A percentile compares a stretch with the other conserved stretches of the same genome.
Conservation (phyloP, 176 grass and related monocot species). For the Avena insularis region DNA sequence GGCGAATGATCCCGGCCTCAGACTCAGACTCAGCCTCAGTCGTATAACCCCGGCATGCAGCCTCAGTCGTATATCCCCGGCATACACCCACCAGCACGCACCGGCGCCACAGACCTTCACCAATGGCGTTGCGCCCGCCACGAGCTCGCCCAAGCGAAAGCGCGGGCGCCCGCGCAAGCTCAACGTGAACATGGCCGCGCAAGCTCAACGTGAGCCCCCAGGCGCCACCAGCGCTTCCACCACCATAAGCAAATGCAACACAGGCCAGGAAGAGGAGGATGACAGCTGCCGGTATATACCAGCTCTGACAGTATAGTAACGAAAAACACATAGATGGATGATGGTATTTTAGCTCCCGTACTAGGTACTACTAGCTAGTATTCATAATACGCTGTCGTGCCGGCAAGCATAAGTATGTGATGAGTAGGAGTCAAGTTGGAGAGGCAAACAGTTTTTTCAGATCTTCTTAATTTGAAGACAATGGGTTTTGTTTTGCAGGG, state of each 20-base stretch:
- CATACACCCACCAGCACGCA: too few species aligned
- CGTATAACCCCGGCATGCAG: too few species aligned
- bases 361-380: too few species aligned
- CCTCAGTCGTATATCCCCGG: too few species aligned
- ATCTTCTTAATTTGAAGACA: background rate
- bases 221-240: background rate
- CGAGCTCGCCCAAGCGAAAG: slow-evolving; percentile 24
- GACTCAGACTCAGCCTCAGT: too few species aligned
- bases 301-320: background rate
- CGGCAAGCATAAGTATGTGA: too few species aligned
- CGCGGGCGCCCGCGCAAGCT: slow-evolving; percentile 70
- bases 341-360: background rate
- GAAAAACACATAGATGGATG: background rate
- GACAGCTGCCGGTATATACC: background rate
- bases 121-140: too few species aligned
- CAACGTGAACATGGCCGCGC: background rate
- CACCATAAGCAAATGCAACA: background rate
- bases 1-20: too few species aligned
- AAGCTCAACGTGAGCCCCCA: background rate
- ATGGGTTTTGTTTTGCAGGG: background rate
- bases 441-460: background rate
- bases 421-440: too few species aligned
- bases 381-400: too few species aligned
- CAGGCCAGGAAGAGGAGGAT: background rate
- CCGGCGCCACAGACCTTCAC: too few species aligned